Conservation (phyloP, 495 filamentous ascomycete species). For the Podospora pseudopauciseta region DNA sequence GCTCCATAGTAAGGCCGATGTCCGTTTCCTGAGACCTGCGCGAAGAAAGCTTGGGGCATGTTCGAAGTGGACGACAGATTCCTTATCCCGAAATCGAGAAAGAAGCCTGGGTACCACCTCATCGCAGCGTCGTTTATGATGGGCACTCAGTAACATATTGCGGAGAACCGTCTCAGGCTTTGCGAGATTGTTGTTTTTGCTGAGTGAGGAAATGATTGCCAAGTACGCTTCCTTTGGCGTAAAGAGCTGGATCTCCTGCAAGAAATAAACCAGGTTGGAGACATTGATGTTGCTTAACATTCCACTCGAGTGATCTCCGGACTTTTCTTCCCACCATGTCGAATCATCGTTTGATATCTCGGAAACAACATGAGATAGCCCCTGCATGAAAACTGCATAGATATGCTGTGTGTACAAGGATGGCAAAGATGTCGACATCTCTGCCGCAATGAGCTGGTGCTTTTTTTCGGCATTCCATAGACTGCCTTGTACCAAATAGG, state of each 20-base stretch:
- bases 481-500: too few species aligned
- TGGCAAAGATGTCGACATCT: neutral
- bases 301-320: neutral
- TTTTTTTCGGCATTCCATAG: too few species aligned
- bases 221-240: neutral
- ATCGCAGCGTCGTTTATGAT: neutral
- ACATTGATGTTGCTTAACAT: neutral
- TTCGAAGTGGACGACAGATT: too few species aligned
- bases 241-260: neutral
- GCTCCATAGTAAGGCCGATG: neutral
- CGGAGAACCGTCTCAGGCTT: neutral
- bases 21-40: neutral
- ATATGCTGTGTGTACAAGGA: neutral
- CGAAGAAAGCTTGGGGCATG: too few species aligned
- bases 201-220: neutral
- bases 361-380: neutral
- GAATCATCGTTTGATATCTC: neutral
- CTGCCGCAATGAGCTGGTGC: neutral
- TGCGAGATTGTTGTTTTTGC: neutral
- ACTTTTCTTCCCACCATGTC: neutral
- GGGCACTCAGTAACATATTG: neutral
- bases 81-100: too few species aligned
- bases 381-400: neutral
- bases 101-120: neutral
- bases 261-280: neutral